Conservation (phyloP, 2,329 filamentous ascomycete genomes). For the Colletotrichum coccodes region DNA sequence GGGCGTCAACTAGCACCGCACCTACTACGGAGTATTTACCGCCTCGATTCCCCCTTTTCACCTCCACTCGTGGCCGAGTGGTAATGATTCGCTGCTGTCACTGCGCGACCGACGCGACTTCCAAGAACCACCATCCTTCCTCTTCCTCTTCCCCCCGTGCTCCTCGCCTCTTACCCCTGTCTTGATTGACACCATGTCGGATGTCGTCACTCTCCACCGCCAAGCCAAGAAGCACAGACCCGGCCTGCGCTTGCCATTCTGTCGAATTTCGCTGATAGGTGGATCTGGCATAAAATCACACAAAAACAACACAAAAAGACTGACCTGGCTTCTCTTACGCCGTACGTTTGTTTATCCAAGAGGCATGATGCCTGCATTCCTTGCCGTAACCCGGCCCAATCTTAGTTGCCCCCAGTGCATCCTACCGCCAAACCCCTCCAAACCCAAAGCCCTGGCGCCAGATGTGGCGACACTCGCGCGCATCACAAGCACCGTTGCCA, state of each 20-base stretch:
- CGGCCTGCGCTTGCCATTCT: background rate
- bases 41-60: background rate
- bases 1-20: no score
- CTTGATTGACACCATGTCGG: conserved; percentile 6
- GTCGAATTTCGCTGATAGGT: background rate
- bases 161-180: background rate
- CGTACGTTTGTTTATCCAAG: conserved; percentile 4
- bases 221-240: conserved; percentile 15
- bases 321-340: background rate
- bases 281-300: background rate
- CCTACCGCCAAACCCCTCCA: background rate
- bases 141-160: background rate
- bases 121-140: background rate
- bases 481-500: background rate
- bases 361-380: conserved; percentile 31
- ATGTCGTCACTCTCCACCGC: conserved; percentile 29
- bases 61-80: background rate
- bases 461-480: background rate
- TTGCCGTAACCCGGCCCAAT: background rate
- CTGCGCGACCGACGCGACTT: background rate
- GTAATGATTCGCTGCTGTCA: background rate
- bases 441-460: background rate
- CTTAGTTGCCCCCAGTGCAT: background rate
- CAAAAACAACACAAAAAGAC: background rate
- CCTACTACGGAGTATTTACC: no score